Base-by-base conservation (phyloP, 208 protist species). In the Porcisia hertigi region DNA sequence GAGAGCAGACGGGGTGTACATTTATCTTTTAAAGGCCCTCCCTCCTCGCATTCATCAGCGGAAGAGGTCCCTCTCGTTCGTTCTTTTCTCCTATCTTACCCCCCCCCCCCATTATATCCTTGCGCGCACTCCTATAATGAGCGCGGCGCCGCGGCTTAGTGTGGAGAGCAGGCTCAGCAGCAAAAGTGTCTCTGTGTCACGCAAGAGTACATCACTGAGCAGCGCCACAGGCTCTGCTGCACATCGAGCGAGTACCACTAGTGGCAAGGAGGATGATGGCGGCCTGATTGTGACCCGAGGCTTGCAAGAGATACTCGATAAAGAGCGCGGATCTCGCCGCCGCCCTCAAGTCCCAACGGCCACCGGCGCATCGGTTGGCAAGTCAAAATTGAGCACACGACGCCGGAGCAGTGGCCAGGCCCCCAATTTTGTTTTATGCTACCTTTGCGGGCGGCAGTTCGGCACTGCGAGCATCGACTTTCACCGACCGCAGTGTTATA, bases 401-500 rank as follows among this genome's bases (percentile, higher is more conserved):
- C 67, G 69, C 11, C 73, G 79, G 3, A 54, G 78, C 43, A 20
- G 47, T 69, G 76, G 77, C 5, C 64, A 82, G 71, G 69, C 78
- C 1, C 94, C 94, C 0, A 93, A 90, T 55, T 96, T 97, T 76
- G 75, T 96, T 54, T 81, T 96, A 34, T 97, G 94, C 76, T 98
- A 98, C 73, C 83, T 97, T 18, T 98, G 94, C 77, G 94, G 94
- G 0, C 91, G 82, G 41, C 90, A 97, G 88, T 98, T 97, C 69
- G 89, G 94, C 73, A 87, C 83, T 18, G 73, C 76, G 30, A 97
- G 92, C 82, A 87, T 98, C 39, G 81, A 77, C 73, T 96, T 98
- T 75, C 96, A 98, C 69, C 94, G 93, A n/a, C 92, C 91, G 34
- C 92, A 97, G 86, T 98, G 96, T 75, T 95, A 96, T 73, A 74